These are phyloP conservation scores for Erysiphe pulchra DNA, from an alignment of 2,329 filamentous ascomycete genomes.

Conservation along the genomic window DNA sequence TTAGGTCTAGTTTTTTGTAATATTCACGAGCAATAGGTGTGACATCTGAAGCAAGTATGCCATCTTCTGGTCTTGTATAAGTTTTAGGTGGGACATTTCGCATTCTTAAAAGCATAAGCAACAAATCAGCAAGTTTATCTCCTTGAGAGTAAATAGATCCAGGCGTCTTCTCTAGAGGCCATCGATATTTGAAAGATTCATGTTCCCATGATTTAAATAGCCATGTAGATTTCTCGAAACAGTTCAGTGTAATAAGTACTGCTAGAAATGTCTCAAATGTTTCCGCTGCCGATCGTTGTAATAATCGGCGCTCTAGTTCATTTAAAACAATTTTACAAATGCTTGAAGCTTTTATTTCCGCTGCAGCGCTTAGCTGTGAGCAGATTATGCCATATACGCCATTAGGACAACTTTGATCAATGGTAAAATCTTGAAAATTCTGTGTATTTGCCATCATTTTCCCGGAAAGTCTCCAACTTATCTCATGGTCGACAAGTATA, in stretches of 20 bases:
- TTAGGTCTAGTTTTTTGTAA: conserved; percentile 29
- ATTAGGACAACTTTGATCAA: conserved; percentile 4
- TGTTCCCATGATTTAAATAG: conserved; percentile 43
- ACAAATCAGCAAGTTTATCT: conserved; percentile 27
- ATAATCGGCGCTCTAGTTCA: conserved; percentile 32
- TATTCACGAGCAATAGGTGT: conserved; percentile 22
- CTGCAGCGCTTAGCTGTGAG: conserved; percentile 36
- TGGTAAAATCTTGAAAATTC: conserved; percentile 6
- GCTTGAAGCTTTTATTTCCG: conserved; percentile 34
- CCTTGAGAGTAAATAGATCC: conserved; percentile 31
- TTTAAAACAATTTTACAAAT: conserved; percentile 32
- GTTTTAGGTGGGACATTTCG: conserved; percentile 31
- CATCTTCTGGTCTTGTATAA: conserved; percentile 17
- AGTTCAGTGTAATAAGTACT: conserved; percentile 35
- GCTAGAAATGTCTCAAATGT: conserved; percentile 36
- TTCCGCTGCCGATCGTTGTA: conserved; percentile 32
- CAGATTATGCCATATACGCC: conserved; percentile 29
- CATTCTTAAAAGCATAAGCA: conserved; percentile 36
- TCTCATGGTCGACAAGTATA: conserved; percentile 32
- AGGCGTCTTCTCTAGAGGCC: conserved; percentile 34
- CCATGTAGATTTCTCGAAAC: conserved; percentile 42
- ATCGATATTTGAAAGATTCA: conserved; percentile 22
- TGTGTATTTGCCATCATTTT: conserved; percentile 3
- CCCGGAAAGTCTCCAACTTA: conserved; percentile 24
- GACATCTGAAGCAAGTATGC: conserved; percentile 15